These are phyloP conservation scores for Papilionanthe hybrid DNA, from an alignment of 116 monocot species.

Conservation along the genomic window DNA sequence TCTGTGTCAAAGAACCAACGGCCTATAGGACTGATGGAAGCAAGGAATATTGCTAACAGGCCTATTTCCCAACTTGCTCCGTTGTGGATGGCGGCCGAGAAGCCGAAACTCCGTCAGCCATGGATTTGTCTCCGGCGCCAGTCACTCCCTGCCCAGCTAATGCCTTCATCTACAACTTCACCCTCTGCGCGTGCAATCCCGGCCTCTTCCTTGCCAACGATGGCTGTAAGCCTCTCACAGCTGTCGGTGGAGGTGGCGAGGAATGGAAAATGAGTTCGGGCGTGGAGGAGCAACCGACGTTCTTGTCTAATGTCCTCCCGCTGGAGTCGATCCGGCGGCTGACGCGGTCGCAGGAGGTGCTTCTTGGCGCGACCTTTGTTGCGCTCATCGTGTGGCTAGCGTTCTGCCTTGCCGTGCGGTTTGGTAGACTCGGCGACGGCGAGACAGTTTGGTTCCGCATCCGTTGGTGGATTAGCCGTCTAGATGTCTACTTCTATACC, in stretches of 20 bases:
- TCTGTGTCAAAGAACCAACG: no score
- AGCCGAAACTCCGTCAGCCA: neutral
- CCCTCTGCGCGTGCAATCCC: slow-evolving; percentile 19
- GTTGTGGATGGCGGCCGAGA: neutral
- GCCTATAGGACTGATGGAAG: neutral
- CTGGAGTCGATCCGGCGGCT: slow-evolving; percentile 51
- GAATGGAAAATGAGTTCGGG: slow-evolving; percentile 23
- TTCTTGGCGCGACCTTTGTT: slow-evolving; percentile 51
- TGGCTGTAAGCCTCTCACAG: neutral
- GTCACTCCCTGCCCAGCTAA: slow-evolving; percentile 8
- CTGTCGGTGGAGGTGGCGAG: neutral
- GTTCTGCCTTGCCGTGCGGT: slow-evolving; percentile 49
- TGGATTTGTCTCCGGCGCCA: neutral
- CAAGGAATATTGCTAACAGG: neutral
- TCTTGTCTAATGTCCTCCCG: slow-evolving; percentile 53
- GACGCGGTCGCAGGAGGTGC: slow-evolving; percentile 66
- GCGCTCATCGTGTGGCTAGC: slow-evolving; percentile 50
- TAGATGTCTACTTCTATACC: slow-evolving; percentile 57
- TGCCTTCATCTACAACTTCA: slow-evolving; percentile 19
- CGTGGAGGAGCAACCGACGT: slow-evolving; percentile 29
- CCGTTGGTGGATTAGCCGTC: slow-evolving; percentile 79
- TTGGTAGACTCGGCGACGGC: slow-evolving; percentile 31
- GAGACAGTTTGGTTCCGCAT: slow-evolving; percentile 53
- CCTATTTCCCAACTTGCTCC: neutral
- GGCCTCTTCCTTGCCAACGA: slow-evolving; percentile 3